Percentiles rank a stretch among this genome's conserved stretches.
Evolutionary conservation across 257 asterid genomes (phyloP).

Genomic region (Cynanchum wilfordii): DNA sequence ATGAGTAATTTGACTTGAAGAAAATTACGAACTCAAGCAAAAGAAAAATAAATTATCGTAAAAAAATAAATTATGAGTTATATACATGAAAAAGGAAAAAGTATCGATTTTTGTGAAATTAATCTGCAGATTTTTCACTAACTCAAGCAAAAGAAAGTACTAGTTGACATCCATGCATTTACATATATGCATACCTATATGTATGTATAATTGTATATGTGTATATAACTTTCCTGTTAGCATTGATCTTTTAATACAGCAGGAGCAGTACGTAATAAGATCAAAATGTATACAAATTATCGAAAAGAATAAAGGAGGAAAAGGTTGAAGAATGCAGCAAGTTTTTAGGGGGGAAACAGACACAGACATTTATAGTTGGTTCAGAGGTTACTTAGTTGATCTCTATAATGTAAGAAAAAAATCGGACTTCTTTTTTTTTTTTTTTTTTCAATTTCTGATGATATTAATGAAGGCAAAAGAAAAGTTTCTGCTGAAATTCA

Average conservation of each 20-base stretch:
- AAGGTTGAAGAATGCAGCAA: not conserved
- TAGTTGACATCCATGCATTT: too few species aligned
- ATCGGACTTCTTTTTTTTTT: not conserved
- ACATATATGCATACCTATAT: too few species aligned
- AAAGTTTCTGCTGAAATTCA: not conserved
- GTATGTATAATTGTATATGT: not conserved
- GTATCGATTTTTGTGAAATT: too few species aligned
- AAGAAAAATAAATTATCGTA: too few species aligned
- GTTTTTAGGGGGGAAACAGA: not conserved
- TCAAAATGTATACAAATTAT: not conserved
- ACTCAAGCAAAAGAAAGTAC: too few species aligned
- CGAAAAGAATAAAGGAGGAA: not conserved
- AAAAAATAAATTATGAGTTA: too few species aligned
- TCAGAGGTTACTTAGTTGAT: not conserved
- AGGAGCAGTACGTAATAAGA: not conserved
- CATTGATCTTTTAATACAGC: not conserved
- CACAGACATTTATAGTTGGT: not conserved
- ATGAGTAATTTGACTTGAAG: too few species aligned
- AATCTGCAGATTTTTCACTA: too few species aligned
- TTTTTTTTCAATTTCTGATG: not conserved
- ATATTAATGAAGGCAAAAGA: not conserved
- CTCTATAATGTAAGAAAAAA: not conserved
- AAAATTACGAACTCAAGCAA: too few species aligned
- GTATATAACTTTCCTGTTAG: not conserved
- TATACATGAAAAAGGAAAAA: too few species aligned